Evolutionary conservation across 129 eudicot species (phyloP).

Genomic region (Centella asiatica): DNA sequence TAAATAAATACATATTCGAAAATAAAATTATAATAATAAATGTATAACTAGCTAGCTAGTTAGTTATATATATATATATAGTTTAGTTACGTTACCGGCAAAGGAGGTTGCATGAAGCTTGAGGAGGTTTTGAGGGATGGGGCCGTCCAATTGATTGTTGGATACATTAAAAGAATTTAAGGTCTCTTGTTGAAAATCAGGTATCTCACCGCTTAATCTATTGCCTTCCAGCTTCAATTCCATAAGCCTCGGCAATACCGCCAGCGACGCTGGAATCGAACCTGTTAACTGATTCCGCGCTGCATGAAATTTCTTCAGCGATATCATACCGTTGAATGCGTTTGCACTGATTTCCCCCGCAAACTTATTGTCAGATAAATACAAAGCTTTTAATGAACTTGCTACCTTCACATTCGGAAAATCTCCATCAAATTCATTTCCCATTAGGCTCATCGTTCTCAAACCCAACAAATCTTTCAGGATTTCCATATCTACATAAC

Average conservation of each 20-base stretch:
- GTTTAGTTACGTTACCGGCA: conserved; percentile 29
- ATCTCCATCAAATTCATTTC: conserved; percentile 48
- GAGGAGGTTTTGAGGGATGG: conserved; percentile 44
- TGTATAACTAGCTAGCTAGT: too few relatives aligned
- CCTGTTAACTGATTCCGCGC: conserved; percentile 47
- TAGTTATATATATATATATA: too few relatives aligned
- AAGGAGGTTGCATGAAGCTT: conserved; percentile 31
- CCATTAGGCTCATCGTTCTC: conserved; percentile 43
- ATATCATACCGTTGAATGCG: conserved; percentile 44
- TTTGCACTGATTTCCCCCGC: conserved; percentile 35
- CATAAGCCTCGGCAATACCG: conserved; percentile 36
- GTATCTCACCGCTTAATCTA: conserved; percentile 47
- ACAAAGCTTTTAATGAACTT: conserved; percentile 22
- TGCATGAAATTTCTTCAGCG: conserved; percentile 46
- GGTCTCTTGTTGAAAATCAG: conserved; percentile 25
- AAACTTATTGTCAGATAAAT: conserved; percentile 50
- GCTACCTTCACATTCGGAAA: conserved; percentile 42
- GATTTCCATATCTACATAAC: conserved; percentile 35
- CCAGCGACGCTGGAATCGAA: conserved; percentile 41
- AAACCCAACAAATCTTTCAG: conserved; percentile 30
- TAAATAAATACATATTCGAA: too few relatives aligned
- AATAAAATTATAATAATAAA: too few relatives aligned
- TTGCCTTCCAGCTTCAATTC: conserved; percentile 54
- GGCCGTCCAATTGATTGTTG: conserved; percentile 50
- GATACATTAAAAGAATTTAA: conserved; percentile 38